Conservation (phyloP, 1,284 basidiomycete genomes). For the Malassezia arunalokei region DNA sequence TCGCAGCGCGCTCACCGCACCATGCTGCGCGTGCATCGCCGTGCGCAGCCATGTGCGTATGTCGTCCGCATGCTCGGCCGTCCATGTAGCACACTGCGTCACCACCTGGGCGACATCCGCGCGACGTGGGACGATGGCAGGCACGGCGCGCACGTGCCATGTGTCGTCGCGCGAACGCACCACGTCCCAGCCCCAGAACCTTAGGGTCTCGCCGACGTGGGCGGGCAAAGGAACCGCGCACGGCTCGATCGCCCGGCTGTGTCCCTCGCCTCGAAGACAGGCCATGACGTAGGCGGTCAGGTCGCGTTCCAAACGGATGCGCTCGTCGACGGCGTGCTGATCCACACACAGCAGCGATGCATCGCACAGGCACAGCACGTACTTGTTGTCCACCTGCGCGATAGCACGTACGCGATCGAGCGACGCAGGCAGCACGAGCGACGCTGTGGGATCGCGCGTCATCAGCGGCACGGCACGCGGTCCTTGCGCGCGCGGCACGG, state of each 20-base stretch:
- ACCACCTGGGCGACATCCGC: background rate
- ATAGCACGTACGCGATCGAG: slow-evolving; percentile 49
- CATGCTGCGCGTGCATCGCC: background rate
- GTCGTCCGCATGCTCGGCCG: background rate
- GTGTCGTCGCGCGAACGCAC: background rate
- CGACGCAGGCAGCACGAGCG: background rate
- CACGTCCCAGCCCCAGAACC: background rate
- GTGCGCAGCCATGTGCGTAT: background rate
- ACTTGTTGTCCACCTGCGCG: slow-evolving; percentile 76
- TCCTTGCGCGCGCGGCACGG: too few species aligned
- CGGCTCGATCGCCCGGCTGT: background rate
- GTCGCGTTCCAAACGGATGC: slow-evolving; percentile 70
- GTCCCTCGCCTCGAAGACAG: slow-evolving; percentile 1
- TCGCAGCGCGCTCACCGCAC: background rate
- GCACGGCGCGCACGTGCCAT: background rate
- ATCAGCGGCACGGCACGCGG: too few species aligned
- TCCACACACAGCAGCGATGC: slow-evolving; percentile 63
- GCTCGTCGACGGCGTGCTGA: slow-evolving; percentile 90
- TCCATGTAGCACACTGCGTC: background rate
- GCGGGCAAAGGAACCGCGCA: background rate
- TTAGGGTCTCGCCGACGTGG: background rate
- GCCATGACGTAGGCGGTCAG: slow-evolving; percentile 56
- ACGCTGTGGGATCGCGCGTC: too few species aligned
- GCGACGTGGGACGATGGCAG: background rate
- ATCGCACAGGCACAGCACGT: slow-evolving; percentile 58